These are phyloP conservation scores for Cubamyces sp. DNA, from an alignment of 768 basidiomycete genomes.

Conservation along the genomic window DNA sequence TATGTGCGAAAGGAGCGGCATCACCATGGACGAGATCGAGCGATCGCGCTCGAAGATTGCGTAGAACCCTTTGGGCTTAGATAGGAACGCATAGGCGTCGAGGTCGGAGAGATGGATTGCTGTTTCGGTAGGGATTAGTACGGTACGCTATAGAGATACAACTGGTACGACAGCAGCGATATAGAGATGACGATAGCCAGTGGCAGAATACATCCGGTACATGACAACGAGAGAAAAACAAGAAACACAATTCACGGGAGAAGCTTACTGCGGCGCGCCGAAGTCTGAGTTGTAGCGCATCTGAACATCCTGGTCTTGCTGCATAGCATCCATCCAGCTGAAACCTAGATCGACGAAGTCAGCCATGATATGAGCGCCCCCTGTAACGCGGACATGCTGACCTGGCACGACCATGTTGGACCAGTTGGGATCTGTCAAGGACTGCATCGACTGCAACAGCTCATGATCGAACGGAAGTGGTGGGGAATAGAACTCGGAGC, in stretches of 20 bases:
- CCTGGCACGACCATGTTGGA: conserved; percentile 59
- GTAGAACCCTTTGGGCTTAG: background rate
- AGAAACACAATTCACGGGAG: background rate
- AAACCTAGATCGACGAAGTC: conserved; percentile 13
- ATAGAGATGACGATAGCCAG: conserved; percentile 8
- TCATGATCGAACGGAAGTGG: conserved; percentile 62
- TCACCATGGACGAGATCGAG: conserved; percentile 51
- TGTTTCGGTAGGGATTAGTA: background rate
- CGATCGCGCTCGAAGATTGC: conserved; percentile 27
- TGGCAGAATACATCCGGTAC: background rate
- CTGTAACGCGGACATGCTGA: conserved; percentile 28
- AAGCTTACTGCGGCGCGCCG: background rate
- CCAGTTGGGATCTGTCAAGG: conserved; percentile 59
- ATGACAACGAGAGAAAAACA: background rate
- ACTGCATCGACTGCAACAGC: conserved; percentile 64
- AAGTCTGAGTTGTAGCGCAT: conserved; percentile 12
- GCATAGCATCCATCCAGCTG: conserved; percentile 32
- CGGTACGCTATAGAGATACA: conserved; percentile 7
- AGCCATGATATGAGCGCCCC: background rate
- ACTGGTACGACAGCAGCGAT: conserved; percentile 15
- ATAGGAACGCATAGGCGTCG: too few species aligned
- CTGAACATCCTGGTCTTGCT: conserved; percentile 21
- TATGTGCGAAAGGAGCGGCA: conserved; percentile 60
- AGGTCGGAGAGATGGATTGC: background rate
- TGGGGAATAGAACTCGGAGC: conserved; percentile 51